These are phyloP conservation scores for Hymenoscyphus fraxineus DNA, from an alignment of 2,329 filamentous ascomycete genomes.

Conservation along the genomic window DNA sequence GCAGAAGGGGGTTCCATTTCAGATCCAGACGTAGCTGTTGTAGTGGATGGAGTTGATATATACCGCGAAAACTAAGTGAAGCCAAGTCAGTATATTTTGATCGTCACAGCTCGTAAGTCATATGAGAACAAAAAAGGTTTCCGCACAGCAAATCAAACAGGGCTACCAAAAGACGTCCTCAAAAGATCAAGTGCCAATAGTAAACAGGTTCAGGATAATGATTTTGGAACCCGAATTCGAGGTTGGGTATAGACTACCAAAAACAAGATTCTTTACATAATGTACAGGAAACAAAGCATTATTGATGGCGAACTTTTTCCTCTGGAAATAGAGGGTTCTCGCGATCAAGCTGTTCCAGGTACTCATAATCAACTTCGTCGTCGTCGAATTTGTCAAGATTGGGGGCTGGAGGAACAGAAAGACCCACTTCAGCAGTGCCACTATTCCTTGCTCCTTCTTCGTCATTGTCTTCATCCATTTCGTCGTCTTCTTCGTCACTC, in stretches of 20 bases:
- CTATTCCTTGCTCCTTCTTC: conserved; percentile 52
- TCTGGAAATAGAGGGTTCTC: conserved; percentile 36
- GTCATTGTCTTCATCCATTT: conserved; percentile 80
- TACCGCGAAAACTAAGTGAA: conserved; percentile 34
- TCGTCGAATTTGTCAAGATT: conserved; percentile 37
- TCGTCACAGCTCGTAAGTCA: not conserved
- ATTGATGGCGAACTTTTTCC: conserved; percentile 59
- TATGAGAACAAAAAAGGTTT: not conserved
- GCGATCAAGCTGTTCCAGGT: conserved; percentile 36
- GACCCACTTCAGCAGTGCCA: conserved; percentile 53
- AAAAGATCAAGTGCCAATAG: conserved; percentile 18
- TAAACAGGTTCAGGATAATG: conserved; percentile 22
- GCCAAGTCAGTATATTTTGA: conserved; percentile 22
- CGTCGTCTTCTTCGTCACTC: conserved; percentile 94
- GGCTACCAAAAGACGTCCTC: not conserved
- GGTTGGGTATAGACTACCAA: conserved; percentile 21
- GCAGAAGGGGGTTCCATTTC: conserved; percentile 54
- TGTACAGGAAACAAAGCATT: conserved; percentile 29
- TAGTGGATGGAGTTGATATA: conserved; percentile 35
- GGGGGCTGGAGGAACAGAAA: conserved; percentile 35
- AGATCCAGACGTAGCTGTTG: conserved; percentile 29
- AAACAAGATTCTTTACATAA: conserved; percentile 25
- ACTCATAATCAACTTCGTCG: conserved; percentile 37
- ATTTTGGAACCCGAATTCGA: conserved; percentile 25
- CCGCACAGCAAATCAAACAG: not conserved